Percentiles rank a stretch among this genome's conserved stretches.
Conservation (phyloP, 2,329 filamentous ascomycete species). For the Pseudogymnoascus sp. region DNA sequence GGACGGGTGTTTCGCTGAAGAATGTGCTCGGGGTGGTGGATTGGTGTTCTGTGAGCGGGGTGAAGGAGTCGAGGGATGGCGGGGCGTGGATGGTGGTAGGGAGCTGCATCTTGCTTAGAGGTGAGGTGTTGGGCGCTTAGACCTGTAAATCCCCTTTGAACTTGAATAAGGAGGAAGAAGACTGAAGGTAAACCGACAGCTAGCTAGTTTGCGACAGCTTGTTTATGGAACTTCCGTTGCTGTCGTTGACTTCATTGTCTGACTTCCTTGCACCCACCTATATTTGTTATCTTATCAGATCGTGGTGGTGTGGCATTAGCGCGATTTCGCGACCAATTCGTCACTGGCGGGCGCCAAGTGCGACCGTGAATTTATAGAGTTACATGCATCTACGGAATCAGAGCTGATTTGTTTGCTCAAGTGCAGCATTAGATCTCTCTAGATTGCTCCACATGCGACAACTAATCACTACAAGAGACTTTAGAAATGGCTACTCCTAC, state of each 20-base stretch:
- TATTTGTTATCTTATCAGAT: not conserved
- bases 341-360: not conserved
- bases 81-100: constrained; percentile 49
- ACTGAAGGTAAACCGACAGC: not conserved
- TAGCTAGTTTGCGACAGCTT: not conserved
- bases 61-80: constrained; percentile 54
- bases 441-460: constrained; percentile 3
- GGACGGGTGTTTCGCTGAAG: constrained; percentile 62
- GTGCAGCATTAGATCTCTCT: not conserved
- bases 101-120: constrained; percentile 16
- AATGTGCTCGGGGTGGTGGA: constrained; percentile 67
- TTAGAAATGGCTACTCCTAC: not conserved
- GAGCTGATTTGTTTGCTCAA: not conserved
- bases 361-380: not conserved
- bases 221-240: not conserved
- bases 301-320: not conserved
- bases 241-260: not conserved
- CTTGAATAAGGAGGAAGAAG: not conserved
- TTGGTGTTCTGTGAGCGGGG: constrained; percentile 61
- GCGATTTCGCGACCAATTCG: not conserved
- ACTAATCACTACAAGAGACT: not conserved
- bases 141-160: not conserved
- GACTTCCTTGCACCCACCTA: not conserved
- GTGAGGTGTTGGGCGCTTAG: not conserved
- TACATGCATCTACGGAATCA: not conserved